Evolutionary conservation across 306 rosid species (phyloP), one percentile per base, ranked within the genome.

Genomic region (Gastrolobium bilobum): DNA sequence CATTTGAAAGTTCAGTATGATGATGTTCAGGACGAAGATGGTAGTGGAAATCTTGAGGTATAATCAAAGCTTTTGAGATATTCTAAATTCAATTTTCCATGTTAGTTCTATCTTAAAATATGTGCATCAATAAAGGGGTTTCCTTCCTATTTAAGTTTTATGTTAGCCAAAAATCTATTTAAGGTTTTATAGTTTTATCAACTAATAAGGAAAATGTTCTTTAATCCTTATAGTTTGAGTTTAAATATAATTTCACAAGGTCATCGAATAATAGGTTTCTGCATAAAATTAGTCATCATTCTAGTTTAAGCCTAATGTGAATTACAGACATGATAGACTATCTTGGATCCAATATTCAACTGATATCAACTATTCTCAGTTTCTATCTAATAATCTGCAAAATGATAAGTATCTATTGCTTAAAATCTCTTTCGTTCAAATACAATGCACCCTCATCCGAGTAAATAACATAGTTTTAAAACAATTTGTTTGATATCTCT

Each of bases 21-120:
- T 73, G 99, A 95, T 69, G 78, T 95, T 84, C 91, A 82, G 77
- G 98, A 90, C 76, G 99, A 93, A 85, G 99, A 93, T 81, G 93
- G 92, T 69, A 75, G 79, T 61, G 97, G 96, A 66, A 89, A 93
- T 85, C 98, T 93, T 82, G 93, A 91, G 99, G 98, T 95, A 91
- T 63, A 77, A 7, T 79, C 81, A 53, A 53, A 52, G 40, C 64
- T 4, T 56, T 68, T 73, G 68, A 26, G 50, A 34, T 68, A 44
- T 60, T 75, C 68, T 57, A 8, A 37, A 10, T 38, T 66, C 26
- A 6, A 37, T 52, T 81, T 70, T 70, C 73, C 34, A 52, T 77
- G 71, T 56, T 46, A 54, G 79, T 82, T 68, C 63, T 62, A 46
- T 47, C 61, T 62, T 40, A 56, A 64, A 72, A 34, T 83, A 83